These are phyloP conservation scores for Austropuccinia psidii DNA, from an alignment of 1,284 basidiomycete genomes.

Conservation along the genomic window DNA sequence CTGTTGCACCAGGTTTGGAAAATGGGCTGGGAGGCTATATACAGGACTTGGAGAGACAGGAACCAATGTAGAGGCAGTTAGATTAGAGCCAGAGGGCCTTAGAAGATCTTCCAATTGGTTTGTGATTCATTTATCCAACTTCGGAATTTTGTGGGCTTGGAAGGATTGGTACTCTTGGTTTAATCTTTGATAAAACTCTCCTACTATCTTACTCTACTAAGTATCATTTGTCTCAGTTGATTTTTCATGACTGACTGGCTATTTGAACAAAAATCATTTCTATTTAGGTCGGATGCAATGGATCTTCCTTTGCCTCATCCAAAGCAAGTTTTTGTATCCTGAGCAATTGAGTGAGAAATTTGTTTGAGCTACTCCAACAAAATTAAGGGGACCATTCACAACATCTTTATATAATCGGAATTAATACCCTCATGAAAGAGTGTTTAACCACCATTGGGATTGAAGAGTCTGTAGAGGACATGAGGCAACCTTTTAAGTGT, in stretches of 20 bases:
- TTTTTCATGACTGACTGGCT: conserved; percentile 32
- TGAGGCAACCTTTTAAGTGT: conserved; percentile 72
- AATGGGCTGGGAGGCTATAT: conserved; percentile 83
- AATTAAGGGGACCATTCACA: conserved; percentile 76
- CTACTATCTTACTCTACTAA: too few relatives aligned
- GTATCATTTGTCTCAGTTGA: neutral
- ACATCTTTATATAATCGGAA: conserved; percentile 62
- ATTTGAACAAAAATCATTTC: too few relatives aligned
- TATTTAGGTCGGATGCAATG: conserved; percentile 21
- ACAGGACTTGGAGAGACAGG: conserved; percentile 52
- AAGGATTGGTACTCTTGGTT: conserved; percentile 99
- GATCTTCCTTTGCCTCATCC: conserved; percentile 65
- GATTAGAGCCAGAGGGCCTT: conserved; percentile 71
- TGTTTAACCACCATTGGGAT: conserved; percentile 54
- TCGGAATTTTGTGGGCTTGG: conserved; percentile 99
- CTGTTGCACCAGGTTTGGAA: conserved; percentile 94
- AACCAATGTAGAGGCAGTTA: conserved; percentile 37
- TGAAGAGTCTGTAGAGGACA: conserved; percentile 55
- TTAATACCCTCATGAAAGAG: conserved; percentile 63
- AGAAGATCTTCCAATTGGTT: conserved; percentile 89
- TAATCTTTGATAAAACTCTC: too few relatives aligned
- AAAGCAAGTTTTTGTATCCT: conserved; percentile 75
- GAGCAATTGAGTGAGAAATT: conserved; percentile 80
- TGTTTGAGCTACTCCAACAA: conserved; percentile 89
- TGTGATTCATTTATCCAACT: conserved; percentile 91